These are phyloP conservation scores for Fragaria nilgerrensis DNA, from an alignment of 306 rosid species.

Conservation along the genomic window DNA sequence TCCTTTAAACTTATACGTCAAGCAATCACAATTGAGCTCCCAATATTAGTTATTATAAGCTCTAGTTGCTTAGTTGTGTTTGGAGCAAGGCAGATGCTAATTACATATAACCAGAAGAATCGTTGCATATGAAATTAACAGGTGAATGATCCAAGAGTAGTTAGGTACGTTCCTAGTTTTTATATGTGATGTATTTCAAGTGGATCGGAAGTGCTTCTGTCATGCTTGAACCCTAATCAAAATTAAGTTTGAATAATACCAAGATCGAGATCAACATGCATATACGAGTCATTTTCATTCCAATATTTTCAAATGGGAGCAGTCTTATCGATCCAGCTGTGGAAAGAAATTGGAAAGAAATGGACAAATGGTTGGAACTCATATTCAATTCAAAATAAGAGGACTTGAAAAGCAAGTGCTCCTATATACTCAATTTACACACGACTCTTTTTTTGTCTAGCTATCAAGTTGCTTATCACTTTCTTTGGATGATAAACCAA, in stretches of 20 bases:
- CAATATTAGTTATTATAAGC: too few species aligned
- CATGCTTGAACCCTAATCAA: too few species aligned
- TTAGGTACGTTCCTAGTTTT: neutral
- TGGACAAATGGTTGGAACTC: neutral
- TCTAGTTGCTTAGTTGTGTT: too few species aligned
- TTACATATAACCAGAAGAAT: neutral
- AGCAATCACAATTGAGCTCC: neutral
- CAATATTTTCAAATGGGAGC: neutral
- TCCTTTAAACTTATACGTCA: neutral
- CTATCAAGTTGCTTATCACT: neutral
- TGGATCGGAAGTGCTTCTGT: too few species aligned
- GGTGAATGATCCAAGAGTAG: neutral
- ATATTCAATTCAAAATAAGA: neutral
- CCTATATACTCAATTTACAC: neutral
- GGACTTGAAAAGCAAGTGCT: neutral
- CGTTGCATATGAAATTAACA: too few species aligned
- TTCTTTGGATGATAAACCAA: neutral
- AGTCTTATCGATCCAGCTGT: neutral
- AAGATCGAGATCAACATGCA: neutral
- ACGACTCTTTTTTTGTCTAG: neutral
- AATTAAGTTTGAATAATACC: neutral
- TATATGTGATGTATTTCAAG: too few species aligned
- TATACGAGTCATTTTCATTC: neutral
- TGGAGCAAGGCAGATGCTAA: too few species aligned
- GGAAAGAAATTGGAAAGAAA: too few species aligned